A percentile compares a stretch with the other conserved stretches of the same genome.
phyloP scores from a whole-genome alignment of 108 stramenopile genomes.

The Cafeteria roenbergensis region DNA sequence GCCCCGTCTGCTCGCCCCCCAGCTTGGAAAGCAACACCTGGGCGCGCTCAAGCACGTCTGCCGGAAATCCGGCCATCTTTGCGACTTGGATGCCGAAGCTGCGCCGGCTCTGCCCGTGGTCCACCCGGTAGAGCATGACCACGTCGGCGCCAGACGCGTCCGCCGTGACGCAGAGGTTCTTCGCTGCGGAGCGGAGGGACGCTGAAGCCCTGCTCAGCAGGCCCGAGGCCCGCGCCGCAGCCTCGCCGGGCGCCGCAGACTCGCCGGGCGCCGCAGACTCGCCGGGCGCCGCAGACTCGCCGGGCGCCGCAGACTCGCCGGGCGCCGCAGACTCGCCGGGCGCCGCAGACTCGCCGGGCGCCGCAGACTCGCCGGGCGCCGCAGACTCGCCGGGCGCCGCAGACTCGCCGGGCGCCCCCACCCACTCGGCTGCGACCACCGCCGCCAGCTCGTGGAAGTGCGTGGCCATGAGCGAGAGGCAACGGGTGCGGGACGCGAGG shows the following conservation, averaged over 20 bases:
- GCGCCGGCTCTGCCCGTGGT: slow-evolving; percentile 69
- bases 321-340: background rate
- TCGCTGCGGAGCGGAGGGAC: no score
- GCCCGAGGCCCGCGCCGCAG: background rate
- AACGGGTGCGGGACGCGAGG: slow-evolving; percentile 11
- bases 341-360: background rate
- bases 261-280: background rate
- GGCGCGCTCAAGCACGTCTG: slow-evolving; percentile 61
- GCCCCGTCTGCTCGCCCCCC: no score
- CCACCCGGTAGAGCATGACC: slow-evolving; percentile 47
- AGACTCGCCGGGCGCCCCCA: background rate
- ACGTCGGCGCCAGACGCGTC: background rate
- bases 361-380: background rate
- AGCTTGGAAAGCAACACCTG: no score
- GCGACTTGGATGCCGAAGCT: slow-evolving; percentile 91
- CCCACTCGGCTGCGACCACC: slow-evolving; percentile 7
- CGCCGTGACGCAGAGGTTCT: background rate
- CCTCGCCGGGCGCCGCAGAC: background rate
- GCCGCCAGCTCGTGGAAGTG: slow-evolving; percentile 44
- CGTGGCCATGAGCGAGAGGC: slow-evolving; percentile 34
- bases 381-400: no score
- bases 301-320: background rate
- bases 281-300: no score
- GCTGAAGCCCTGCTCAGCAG: background rate
- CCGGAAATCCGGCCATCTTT: slow-evolving; percentile 75